A percentile compares a stretch with the other conserved stretches of the same genome.
Conservation (phyloP, 495 filamentous ascomycete genomes). For the Hyaloscypha bicolor region DNA sequence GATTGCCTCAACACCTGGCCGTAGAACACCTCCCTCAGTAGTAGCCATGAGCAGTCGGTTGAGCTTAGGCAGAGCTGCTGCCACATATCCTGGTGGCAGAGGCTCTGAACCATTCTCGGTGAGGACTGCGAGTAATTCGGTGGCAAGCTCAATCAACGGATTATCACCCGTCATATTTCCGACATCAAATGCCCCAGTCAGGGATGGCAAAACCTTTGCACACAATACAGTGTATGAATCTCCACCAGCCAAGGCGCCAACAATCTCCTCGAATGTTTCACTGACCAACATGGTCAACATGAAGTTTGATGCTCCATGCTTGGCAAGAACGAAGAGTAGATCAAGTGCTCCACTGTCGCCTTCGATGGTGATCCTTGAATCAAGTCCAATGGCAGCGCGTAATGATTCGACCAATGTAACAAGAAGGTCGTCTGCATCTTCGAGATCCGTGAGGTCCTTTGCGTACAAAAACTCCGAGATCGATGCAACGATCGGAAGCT, state of each 20-base stretch:
- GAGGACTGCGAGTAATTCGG: slow-evolving; percentile 79
- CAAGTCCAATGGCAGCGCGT: slow-evolving; percentile 76
- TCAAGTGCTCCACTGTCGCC: slow-evolving; percentile 70
- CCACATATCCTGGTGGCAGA: slow-evolving; percentile 83
- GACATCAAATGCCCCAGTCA: slow-evolving; percentile 88
- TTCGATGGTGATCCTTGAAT: slow-evolving; percentile 70
- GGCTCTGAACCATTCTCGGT: slow-evolving; percentile 80
- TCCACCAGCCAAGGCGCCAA: slow-evolving; percentile 64
- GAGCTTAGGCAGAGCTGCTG: slow-evolving; percentile 82
- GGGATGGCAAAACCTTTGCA: slow-evolving; percentile 80
- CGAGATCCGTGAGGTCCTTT: slow-evolving; percentile 79
- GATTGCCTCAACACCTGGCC: slow-evolving; percentile 82
- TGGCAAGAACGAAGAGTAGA: slow-evolving; percentile 85
- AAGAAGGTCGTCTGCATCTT: slow-evolving; percentile 87
- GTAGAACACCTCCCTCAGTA: slow-evolving; percentile 81
- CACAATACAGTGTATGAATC: slow-evolving; percentile 80
- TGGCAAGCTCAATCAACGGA: slow-evolving; percentile 72
- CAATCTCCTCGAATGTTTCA: slow-evolving; percentile 89
- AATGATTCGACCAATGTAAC: slow-evolving; percentile 89
- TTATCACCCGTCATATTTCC: slow-evolving; percentile 82
- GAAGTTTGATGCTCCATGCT: slow-evolving; percentile 84
- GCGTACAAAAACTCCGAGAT: slow-evolving; percentile 75
- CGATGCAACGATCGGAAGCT: slow-evolving; percentile 71
- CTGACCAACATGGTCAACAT: slow-evolving; percentile 80
- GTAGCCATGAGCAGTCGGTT: slow-evolving; percentile 77